Evolutionary conservation across 352 stramenopile genomes (phyloP).

Genomic region (Pythium chondricola): DNA sequence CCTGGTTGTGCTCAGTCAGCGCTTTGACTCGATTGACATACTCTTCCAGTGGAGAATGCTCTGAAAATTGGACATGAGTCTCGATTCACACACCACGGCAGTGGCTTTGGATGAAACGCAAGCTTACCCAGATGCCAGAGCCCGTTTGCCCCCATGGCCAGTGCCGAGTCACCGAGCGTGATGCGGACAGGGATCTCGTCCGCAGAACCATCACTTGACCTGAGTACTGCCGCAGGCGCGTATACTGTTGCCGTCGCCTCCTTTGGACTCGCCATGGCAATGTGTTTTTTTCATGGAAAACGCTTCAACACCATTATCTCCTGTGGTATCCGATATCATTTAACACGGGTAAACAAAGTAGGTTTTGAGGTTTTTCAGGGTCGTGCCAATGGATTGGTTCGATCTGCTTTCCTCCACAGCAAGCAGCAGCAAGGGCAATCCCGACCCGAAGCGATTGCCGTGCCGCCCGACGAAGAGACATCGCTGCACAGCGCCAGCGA

Average conservation of each 20-base stretch:
- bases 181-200: constrained; percentile 56
- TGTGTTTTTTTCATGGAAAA: constrained; percentile 1
- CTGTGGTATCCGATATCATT: constrained; percentile 15
- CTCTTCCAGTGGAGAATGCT: constrained; percentile 49
- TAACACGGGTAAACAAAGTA: constrained; percentile 9
- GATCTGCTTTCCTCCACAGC: constrained; percentile 9
- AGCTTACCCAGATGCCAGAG: constrained; percentile 64
- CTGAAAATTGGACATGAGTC: constrained; percentile 29
- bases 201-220: neutral
- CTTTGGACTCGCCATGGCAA: constrained; percentile 19
- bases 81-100: neutral
- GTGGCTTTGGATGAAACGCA: neutral
- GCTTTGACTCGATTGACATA: constrained; percentile 22
- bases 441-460: neutral
- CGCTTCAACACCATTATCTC: constrained; percentile 6
- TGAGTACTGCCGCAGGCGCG: neutral
- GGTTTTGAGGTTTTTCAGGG: constrained; percentile 22
- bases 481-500: too few species aligned
- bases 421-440: constrained; percentile 1
- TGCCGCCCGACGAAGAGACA: too few species aligned
- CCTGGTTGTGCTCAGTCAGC: constrained; percentile 37
- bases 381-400: constrained; percentile 22
- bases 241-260: constrained; percentile 5
- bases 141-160: constrained; percentile 33
- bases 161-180: constrained; percentile 41